Evolutionary conservation across 2,329 filamentous ascomycete species (phyloP), one percentile per base, ranked within the genome.

Genomic region (Stagonosporopsis vannaccii): DNA sequence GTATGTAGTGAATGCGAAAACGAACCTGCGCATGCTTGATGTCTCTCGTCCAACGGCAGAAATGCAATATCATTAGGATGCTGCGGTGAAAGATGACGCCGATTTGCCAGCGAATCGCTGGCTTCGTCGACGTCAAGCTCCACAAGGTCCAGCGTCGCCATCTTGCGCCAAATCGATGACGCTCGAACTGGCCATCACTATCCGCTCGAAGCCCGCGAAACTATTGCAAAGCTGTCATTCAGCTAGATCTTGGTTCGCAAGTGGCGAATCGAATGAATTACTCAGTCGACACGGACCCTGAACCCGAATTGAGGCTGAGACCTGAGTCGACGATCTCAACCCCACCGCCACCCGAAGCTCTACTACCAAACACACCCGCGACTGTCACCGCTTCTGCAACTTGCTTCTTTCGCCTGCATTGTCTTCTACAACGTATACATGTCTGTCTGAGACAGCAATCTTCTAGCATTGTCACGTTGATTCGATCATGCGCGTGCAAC

Each of bases 401-500:
- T 49, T 35, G 56, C 17, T 59, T 51, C 47, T 46, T 37, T 47
- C 47, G 35, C 54, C 35, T 35, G 25, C 32, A 28, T 42, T 33
- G 39, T 39, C 56, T 50, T 58, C 49, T 40, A 35, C 15, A 52
- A 49, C n/a, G 48, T 58, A 20, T 26, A 47, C 19, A 49, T 50
- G 36, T 23, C 62, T 60, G 43, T 49, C 49, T 54, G 60, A 49
- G 52, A 63, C 56, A 32, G 22, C 37, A 40, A 36, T 42, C 26
- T 32, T 32, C 40, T 39, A 56, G 55, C 39, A 50, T 53, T 49
- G 52, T 36, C 43, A 50, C 53, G 49, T 52, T 32, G 59, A 42
- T 63, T 67, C 45, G 66, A 74, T 53, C 62, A 74, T 74, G 72
- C 62, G 65, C 61, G 56, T 62, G 65, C 66, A 60, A 68, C 37